These are phyloP conservation scores for Kodamaea derodonti DNA, from an alignment of 1,139 yeast genomes.

Conservation along the genomic window DNA sequence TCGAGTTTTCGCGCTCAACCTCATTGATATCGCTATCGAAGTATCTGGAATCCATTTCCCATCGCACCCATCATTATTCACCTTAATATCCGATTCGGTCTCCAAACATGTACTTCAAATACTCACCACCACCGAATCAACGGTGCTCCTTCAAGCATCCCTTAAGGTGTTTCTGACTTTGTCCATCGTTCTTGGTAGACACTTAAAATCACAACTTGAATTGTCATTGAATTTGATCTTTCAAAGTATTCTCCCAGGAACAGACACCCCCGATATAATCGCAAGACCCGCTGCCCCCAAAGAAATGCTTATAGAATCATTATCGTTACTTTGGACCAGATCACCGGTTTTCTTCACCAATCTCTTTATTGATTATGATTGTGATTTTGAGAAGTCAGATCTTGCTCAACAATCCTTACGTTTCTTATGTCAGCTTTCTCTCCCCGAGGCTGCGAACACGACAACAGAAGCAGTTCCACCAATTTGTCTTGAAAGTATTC, in stretches of 20 bases:
- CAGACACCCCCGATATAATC: neutral
- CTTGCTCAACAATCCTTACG: slow-evolving; percentile 67
- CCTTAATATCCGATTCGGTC: slow-evolving; percentile 70
- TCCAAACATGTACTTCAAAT: slow-evolving; percentile 81
- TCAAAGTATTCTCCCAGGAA: slow-evolving; percentile 47
- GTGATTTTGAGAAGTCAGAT: slow-evolving; percentile 86
- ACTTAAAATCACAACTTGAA: slow-evolving; percentile 65
- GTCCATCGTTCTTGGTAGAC: slow-evolving; percentile 53
- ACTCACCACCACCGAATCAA: slow-evolving; percentile 65
- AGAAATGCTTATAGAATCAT: slow-evolving; percentile 79
- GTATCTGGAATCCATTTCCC: slow-evolving; percentile 70
- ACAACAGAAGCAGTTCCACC: slow-evolving; percentile 93
- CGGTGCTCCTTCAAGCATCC: slow-evolving; percentile 68
- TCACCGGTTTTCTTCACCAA: slow-evolving; percentile 75
- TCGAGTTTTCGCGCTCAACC: slow-evolving; percentile 73
- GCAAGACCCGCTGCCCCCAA: slow-evolving; percentile 38
- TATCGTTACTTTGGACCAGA: slow-evolving; percentile 81
- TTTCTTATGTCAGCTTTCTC: slow-evolving; percentile 68
- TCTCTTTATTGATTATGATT: slow-evolving; percentile 80
- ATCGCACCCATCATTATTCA: slow-evolving; percentile 61
- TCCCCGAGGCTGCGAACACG: slow-evolving; percentile 72
- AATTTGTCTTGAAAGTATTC: slow-evolving; percentile 81
- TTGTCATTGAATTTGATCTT: slow-evolving; percentile 58
- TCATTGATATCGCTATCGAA: slow-evolving; percentile 78
- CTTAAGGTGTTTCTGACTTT: slow-evolving; percentile 72